Evolutionary conservation across 2,329 filamentous ascomycete genomes (phyloP).

Genomic region (Exophiala spinifera): DNA sequence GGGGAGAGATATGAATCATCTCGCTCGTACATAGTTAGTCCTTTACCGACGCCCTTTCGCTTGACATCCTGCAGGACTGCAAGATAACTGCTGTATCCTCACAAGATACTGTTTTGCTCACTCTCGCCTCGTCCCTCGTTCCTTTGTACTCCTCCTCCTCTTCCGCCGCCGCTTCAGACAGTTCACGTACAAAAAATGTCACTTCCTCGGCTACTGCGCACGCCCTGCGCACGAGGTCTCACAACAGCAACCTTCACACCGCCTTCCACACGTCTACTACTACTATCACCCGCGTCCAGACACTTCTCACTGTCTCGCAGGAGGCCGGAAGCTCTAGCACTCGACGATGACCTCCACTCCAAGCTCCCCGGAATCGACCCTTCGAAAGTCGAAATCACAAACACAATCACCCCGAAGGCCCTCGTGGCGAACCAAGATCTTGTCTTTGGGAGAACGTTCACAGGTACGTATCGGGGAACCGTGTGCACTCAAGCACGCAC

Average conservation of each 20-base stretch:
- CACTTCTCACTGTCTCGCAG: slow-evolving; percentile 22
- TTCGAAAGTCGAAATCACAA: slow-evolving; percentile 70
- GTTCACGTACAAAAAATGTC: no score
- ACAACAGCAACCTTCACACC: slow-evolving; percentile 11
- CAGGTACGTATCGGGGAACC: slow-evolving; percentile 55
- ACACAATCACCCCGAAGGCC: slow-evolving; percentile 71
- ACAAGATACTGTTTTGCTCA: neutral
- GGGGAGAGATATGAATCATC: neutral
- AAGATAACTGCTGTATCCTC: neutral
- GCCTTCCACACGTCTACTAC: slow-evolving; percentile 13
- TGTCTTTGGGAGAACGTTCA: slow-evolving; percentile 87
- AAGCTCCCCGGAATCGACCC: slow-evolving; percentile 67
- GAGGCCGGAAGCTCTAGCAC: slow-evolving; percentile 13
- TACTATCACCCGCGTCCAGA: slow-evolving; percentile 15
- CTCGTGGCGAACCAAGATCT: slow-evolving; percentile 74
- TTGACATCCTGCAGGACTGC: neutral
- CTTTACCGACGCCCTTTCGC: neutral
- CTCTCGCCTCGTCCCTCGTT: neutral
- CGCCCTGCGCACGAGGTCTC: slow-evolving; percentile 18
- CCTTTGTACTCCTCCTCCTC: neutral
- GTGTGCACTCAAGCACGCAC: no score
- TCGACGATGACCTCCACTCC: slow-evolving; percentile 19
- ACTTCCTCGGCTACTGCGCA: slow-evolving; percentile 25
- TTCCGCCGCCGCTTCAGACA: neutral
- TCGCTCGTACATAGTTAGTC: neutral